Evolutionary conservation across 2,329 filamentous ascomycete species (phyloP).

Genomic region (Phoma herbarum): DNA sequence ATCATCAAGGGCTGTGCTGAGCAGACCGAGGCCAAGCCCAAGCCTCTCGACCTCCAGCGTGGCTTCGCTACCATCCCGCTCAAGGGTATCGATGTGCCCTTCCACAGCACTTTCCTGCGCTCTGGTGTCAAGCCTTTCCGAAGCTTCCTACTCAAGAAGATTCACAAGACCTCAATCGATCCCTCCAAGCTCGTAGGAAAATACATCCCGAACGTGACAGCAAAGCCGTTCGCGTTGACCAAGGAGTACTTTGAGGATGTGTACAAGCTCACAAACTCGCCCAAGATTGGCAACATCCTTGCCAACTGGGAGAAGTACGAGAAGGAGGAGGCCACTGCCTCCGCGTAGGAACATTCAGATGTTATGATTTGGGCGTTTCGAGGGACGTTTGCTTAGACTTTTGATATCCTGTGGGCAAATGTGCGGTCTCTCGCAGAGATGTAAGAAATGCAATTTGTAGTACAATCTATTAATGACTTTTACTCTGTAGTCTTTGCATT

Average conservation of each 20-base stretch:
- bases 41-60: constrained; percentile 87
- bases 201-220: constrained; percentile 99
- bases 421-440: constrained; percentile 2
- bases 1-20: constrained; percentile 91
- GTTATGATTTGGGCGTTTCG: constrained; percentile 24
- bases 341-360: constrained; percentile 23
- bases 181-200: constrained; percentile 96
- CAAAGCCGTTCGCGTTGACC: constrained; percentile 91
- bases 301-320: constrained; percentile 74
- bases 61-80: constrained; percentile 97
- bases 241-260: constrained; percentile 99
- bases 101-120: constrained; percentile 98
- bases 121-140: constrained; percentile 99
- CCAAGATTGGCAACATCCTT: constrained; percentile 78
- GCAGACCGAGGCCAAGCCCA: constrained; percentile 87
- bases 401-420: constrained; percentile 26
- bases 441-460: constrained; percentile 1
- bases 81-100: constrained; percentile 96
- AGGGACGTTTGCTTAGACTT: constrained; percentile 22
- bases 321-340: constrained; percentile 42
- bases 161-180: constrained; percentile 98
- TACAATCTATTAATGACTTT: constrained; percentile 8
- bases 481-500: background rate
- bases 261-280: constrained; percentile 87
- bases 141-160: constrained; percentile 98